phyloP scores from a whole-genome alignment of 2,329 filamentous ascomycete species.

The Fusarium tuaranense region DNA sequence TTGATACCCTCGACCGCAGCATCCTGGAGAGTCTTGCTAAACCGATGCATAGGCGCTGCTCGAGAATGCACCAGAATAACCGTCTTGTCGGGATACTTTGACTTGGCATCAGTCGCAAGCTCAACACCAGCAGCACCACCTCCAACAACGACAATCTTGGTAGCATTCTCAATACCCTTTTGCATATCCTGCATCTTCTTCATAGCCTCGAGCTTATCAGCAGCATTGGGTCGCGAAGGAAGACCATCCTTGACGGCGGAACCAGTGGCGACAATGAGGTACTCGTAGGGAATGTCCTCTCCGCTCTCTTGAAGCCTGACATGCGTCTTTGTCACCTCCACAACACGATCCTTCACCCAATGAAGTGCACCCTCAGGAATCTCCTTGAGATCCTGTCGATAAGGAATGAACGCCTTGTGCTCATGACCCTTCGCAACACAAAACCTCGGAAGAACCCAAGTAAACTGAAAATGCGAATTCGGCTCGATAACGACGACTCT shows the following conservation, averaged over 20 bases:
- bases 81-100: slow-evolving; percentile 65
- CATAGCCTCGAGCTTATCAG: slow-evolving; percentile 57
- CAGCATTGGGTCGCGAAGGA: slow-evolving; percentile 60
- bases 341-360: slow-evolving; percentile 59
- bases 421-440: slow-evolving; percentile 67
- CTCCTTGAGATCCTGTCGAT: slow-evolving; percentile 55
- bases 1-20: slow-evolving; percentile 56
- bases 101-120: slow-evolving; percentile 69
- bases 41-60: slow-evolving; percentile 63
- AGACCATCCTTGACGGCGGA: slow-evolving; percentile 56
- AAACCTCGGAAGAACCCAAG: slow-evolving; percentile 70
- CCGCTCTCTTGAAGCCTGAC: slow-evolving; percentile 56
- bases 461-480: slow-evolving; percentile 71
- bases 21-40: slow-evolving; percentile 56
- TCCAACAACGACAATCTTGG: slow-evolving; percentile 63
- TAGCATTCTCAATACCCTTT: slow-evolving; percentile 55
- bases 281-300: slow-evolving; percentile 63
- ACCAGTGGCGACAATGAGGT: slow-evolving; percentile 69
- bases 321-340: slow-evolving; percentile 49
- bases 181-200: slow-evolving; percentile 60
- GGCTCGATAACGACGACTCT: slow-evolving; percentile 68
- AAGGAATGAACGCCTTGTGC: slow-evolving; percentile 71
- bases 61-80: slow-evolving; percentile 71
- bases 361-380: slow-evolving; percentile 49
- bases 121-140: slow-evolving; percentile 73